phyloP scores from a whole-genome alignment of 2,329 filamentous ascomycete species.

The Fusarium staphyleae region DNA sequence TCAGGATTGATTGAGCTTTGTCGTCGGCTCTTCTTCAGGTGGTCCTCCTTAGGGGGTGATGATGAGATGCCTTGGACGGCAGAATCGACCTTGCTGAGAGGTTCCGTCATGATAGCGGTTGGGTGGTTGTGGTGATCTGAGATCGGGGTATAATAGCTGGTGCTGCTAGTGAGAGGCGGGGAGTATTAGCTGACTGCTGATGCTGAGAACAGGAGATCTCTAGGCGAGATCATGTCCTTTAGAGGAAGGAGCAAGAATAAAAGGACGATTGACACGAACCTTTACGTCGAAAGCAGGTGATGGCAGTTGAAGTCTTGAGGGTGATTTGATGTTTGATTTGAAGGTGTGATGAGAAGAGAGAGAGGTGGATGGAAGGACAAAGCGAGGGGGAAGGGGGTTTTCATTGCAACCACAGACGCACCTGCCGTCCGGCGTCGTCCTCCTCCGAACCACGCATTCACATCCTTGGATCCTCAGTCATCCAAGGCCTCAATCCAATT shows the following conservation, averaged over 20 bases:
- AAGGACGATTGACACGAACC: conserved; percentile 18
- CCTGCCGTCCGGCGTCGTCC: conserved; percentile 29
- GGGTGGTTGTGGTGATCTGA: conserved; percentile 35
- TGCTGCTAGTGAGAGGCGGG: conserved; percentile 20
- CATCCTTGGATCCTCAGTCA: conserved; percentile 30
- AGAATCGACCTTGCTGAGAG: conserved; percentile 89
- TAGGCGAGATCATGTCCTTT: not conserved
- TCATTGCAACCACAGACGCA: conserved; percentile 42
- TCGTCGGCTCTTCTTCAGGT: conserved; percentile 64
- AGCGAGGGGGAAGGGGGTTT: conserved; percentile 43
- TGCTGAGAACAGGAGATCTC: conserved; percentile 1
- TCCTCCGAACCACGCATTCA: conserved; percentile 16
- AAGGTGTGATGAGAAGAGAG: conserved; percentile 40
- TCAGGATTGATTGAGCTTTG: conserved; percentile 76
- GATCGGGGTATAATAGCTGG: conserved; percentile 27
- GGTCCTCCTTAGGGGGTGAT: conserved; percentile 64
- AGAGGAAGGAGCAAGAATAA: conserved; percentile 1
- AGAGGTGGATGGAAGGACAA: conserved; percentile 33
- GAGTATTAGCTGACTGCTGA: conserved; percentile 14
- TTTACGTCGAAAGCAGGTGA: conserved; percentile 39
- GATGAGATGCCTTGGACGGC: conserved; percentile 80
- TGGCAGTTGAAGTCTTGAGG: conserved; percentile 21
- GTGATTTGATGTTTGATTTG: conserved; percentile 30
- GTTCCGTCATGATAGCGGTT: conserved; percentile 51
- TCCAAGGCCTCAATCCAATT: conserved; percentile 15